phyloP scores from a whole-genome alignment of 257 asterid genomes.

The Solanum microdontum region DNA sequence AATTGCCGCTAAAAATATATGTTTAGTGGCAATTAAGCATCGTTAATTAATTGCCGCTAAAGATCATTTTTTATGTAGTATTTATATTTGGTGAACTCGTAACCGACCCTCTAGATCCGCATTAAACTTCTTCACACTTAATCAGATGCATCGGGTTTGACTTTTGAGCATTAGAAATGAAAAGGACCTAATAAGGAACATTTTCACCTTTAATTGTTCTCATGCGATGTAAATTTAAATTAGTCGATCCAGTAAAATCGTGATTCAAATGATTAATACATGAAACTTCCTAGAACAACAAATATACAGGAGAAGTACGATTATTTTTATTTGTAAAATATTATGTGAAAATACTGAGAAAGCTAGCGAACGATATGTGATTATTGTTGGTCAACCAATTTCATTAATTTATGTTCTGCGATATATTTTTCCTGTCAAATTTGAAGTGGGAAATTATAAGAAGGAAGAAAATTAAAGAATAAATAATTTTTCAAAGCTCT shows the following conservation, averaged over 20 bases:
- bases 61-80: too few relatives aligned
- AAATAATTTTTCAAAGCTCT: background rate
- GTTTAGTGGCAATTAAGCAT: too few relatives aligned
- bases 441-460: background rate
- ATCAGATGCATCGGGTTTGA: background rate
- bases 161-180: background rate
- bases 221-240: accelerated
- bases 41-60: too few relatives aligned
- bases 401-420: background rate
- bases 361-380: background rate
- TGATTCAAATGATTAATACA: background rate
- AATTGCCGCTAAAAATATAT: too few relatives aligned
- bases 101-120: accelerated
- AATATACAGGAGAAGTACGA: too few relatives aligned
- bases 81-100: too few relatives aligned
- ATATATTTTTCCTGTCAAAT: background rate
- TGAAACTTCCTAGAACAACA: too few relatives aligned
- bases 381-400: background rate
- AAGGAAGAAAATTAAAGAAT: background rate
- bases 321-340: too few relatives aligned
- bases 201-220: background rate
- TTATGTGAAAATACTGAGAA: background rate
- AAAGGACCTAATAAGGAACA: accelerated
- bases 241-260: background rate
- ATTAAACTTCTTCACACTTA: background rate